Evolutionary conservation across 2,329 filamentous ascomycete genomes (phyloP), one percentile per base, ranked within the genome.

Genomic region (Penicillium sclerotigenum): DNA sequence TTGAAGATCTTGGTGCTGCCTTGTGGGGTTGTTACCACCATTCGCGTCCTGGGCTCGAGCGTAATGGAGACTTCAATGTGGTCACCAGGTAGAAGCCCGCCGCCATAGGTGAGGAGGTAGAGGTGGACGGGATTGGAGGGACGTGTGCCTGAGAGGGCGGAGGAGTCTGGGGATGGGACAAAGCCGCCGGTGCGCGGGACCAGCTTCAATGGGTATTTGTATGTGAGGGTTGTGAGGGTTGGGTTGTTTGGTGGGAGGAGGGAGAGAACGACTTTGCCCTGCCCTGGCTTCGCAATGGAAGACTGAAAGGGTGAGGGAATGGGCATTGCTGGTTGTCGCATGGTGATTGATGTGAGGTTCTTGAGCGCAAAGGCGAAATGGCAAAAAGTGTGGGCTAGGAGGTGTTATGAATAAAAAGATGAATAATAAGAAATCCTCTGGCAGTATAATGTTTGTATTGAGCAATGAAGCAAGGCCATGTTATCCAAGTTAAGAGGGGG

Each of bases 1-100:
- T 94, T 96, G 82, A 96, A 97, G 65, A 99, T 86, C 77, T 97
- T 99, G 58, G 94, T 97, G 75, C 91, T 91, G 50, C 93, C 93
- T 78, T 86, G 83, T 0, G 82, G 77, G 0, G 79, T 81, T n/a
- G 77, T 76, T 31, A 79, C 85, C 9, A 83, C 76, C 52, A 97
- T 82, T 58, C 85, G 87, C 5, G 90, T 87, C 2, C 77, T 75
- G 3, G 80, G 65, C 11, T 84, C 83, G 46, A 96, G 79, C 10
- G 82, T 80, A 59, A 96, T 82, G 20, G 80, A 78, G 26, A 99
- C 83, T 67, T 87, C 80, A 71, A 97, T 87, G 61, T 83, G 80
- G 73, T 99, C 94, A 40, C 92, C 91, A 13, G 88, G 90, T 1
- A 99, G 89, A 14, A 99, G 84, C 2, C 94, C 94, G 41, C 94